phyloP scores from a whole-genome alignment of 176 grass and related monocot species.

The Carex cristatella region DNA sequence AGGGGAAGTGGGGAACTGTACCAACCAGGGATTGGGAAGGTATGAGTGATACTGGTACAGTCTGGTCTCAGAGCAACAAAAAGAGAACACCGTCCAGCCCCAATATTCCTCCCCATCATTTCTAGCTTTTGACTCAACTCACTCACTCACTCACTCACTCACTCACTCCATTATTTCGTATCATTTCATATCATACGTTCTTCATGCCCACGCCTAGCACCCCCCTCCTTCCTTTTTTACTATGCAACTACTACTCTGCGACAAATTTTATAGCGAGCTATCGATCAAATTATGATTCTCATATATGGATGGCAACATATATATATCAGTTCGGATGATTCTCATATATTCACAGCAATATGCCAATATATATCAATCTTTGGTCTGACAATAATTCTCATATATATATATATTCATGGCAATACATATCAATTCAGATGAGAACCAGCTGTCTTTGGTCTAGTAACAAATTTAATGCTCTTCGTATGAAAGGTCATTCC shows the following conservation, averaged over 20 bases:
- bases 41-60: background rate
- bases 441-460: too few relatives aligned
- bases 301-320: background rate
- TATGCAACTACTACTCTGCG: background rate
- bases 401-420: too few relatives aligned
- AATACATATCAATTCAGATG: too few relatives aligned
- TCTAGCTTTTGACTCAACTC: background rate
- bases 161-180: background rate
- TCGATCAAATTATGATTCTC: background rate
- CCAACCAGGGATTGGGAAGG: background rate
- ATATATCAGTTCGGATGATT: too few relatives aligned
- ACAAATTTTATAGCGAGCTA: background rate
- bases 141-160: background rate
- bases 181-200: background rate
- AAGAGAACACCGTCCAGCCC: constrained; percentile 10
- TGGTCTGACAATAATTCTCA: too few relatives aligned
- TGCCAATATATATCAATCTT: too few relatives aligned
- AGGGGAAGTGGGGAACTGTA: background rate
- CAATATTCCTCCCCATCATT: constrained; percentile 11
- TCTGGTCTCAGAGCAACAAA: background rate
- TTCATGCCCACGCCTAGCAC: background rate
- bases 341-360: too few relatives aligned
- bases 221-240: background rate
- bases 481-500: too few relatives aligned
- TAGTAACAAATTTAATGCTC: too few relatives aligned